Percentiles rank a stretch among this genome's conserved stretches.
phyloP scores from a whole-genome alignment of 768 basidiomycete species.

The Xerocomellus amylosporus region DNA sequence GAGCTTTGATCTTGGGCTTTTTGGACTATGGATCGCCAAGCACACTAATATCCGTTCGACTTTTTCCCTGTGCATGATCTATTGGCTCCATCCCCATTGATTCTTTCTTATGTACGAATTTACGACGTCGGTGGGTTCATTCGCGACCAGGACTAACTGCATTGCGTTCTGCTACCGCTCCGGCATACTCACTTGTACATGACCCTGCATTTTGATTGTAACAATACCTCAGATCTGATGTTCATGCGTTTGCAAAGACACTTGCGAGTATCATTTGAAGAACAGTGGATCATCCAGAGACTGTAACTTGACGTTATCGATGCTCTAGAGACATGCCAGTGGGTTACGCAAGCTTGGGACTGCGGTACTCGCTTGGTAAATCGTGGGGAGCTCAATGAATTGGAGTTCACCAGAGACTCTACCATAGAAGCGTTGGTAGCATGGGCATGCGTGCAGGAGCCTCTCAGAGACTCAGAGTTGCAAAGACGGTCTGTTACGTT shows the following conservation, averaged over 20 bases:
- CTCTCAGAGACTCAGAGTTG: too few relatives aligned
- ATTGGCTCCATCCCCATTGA: not conserved
- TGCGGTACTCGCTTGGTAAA: not conserved
- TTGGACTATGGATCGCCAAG: conserved; percentile 8
- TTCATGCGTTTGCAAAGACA: not conserved
- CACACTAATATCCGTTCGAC: conserved; percentile 9
- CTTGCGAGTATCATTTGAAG: conserved; percentile 9
- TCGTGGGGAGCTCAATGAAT: not conserved
- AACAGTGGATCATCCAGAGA: not conserved
- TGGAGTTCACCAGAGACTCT: not conserved
- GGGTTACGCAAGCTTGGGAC: not conserved
- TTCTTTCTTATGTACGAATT: conserved; percentile 15
- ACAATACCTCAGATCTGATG: not conserved
- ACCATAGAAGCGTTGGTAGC: conserved; percentile 1
- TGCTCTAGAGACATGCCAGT: not conserved
- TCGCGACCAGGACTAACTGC: conserved; percentile 10
- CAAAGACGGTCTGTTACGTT: too few relatives aligned
- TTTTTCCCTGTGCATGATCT: conserved; percentile 20
- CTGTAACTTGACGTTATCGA: not conserved
- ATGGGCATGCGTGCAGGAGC: not conserved
- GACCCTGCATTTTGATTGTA: conserved; percentile 25
- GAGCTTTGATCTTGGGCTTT: conserved; percentile 5
- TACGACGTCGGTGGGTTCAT: conserved; percentile 15
- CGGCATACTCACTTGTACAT: conserved; percentile 25
- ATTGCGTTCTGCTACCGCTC: conserved; percentile 6